phyloP scores from a whole-genome alignment of 2,329 filamentous ascomycete species.

The Hymenoscyphus infarciens region DNA sequence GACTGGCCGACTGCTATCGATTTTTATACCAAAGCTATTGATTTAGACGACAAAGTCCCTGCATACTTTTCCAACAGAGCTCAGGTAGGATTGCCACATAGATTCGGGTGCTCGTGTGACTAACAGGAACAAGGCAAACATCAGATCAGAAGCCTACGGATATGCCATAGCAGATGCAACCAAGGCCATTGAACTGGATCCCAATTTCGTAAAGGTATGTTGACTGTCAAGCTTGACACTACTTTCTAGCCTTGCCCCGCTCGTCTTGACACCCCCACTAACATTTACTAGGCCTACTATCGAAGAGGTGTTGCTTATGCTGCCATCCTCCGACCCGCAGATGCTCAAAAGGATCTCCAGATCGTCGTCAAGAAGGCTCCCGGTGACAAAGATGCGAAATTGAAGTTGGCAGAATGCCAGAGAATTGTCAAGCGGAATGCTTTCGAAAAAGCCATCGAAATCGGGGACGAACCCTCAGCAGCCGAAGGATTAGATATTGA shows the following conservation, averaged over 20 bases:
- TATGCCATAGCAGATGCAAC: slow-evolving; percentile 89
- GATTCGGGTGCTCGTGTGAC: slow-evolving; percentile 43
- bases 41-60: slow-evolving; percentile 75
- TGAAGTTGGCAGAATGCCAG: slow-evolving; percentile 89
- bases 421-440: slow-evolving; percentile 89
- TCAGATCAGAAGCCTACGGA: slow-evolving; percentile 93
- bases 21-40: slow-evolving; percentile 84
- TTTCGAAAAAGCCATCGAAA: slow-evolving; percentile 92
- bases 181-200: slow-evolving; percentile 85
- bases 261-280: slow-evolving; percentile 13
- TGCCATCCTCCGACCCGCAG: slow-evolving; percentile 82
- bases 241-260: not conserved
- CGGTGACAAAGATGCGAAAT: slow-evolving; percentile 81
- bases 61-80: slow-evolving; percentile 94
- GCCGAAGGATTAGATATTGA: slow-evolving; percentile 88
- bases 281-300: slow-evolving; percentile 73
- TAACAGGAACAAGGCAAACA: slow-evolving; percentile 69
- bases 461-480: slow-evolving; percentile 87
- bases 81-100: slow-evolving; percentile 59
- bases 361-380: slow-evolving; percentile 85
- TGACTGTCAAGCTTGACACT: not conserved
- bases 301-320: slow-evolving; percentile 87
- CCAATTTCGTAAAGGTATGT: slow-evolving; percentile 79
- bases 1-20: slow-evolving; percentile 82
- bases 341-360: slow-evolving; percentile 89